Evolutionary conservation across 495 filamentous ascomycete genomes (phyloP).

Genomic region (Ascodesmis nigricans): DNA sequence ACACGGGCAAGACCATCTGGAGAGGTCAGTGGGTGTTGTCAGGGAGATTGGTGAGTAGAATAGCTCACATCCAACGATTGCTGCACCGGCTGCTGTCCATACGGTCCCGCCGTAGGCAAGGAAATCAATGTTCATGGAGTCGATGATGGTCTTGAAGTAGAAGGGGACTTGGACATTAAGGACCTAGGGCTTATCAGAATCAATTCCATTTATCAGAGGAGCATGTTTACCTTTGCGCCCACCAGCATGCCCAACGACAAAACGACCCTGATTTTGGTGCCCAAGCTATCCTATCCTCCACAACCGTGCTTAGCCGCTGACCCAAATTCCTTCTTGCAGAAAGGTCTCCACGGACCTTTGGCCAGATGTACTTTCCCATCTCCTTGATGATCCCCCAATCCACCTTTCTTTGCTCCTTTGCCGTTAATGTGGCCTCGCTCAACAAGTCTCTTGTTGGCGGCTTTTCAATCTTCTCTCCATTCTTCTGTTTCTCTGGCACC

Average conservation of each 20-base stretch:
- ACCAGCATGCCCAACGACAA: slow-evolving; percentile 60
- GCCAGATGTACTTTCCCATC: slow-evolving; percentile 94
- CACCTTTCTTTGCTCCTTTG: slow-evolving; percentile 77
- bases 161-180: slow-evolving; percentile 96
- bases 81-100: slow-evolving; percentile 65
- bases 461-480: too few species aligned
- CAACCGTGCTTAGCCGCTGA: background rate
- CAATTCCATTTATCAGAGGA: too few species aligned
- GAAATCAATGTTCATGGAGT: slow-evolving; percentile 92
- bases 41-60: background rate
- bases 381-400: slow-evolving; percentile 98
- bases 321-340: background rate
- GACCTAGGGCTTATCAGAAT: slow-evolving; percentile 30
- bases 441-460: slow-evolving; percentile 4
- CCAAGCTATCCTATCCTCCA: slow-evolving; percentile 40
- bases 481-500: too few species aligned
- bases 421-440: slow-evolving; percentile 22
- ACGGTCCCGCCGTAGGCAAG: slow-evolving; percentile 60
- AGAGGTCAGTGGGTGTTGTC: slow-evolving; percentile 3
- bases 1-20: slow-evolving; percentile 71
- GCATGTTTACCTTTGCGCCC: slow-evolving; percentile 53
- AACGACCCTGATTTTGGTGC: slow-evolving; percentile 63
- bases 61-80: slow-evolving; percentile 65
- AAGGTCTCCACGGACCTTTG: slow-evolving; percentile 35
- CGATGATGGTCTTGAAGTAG: slow-evolving; percentile 94